phyloP scores from a whole-genome alignment of 768 basidiomycete genomes.

The Boletales sp. region DNA sequence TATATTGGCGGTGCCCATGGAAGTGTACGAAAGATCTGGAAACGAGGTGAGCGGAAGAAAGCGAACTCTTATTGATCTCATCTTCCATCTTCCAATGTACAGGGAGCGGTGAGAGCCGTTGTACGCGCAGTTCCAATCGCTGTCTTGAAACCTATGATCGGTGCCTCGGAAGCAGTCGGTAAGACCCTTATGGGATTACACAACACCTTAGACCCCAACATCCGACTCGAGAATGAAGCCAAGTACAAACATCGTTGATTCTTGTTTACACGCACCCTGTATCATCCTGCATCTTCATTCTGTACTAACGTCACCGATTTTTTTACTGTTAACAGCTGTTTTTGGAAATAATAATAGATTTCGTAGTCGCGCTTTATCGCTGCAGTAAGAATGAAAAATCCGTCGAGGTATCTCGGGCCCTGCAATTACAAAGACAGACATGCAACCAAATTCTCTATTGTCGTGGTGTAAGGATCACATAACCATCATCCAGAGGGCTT shows the following conservation, averaged over 20 bases:
- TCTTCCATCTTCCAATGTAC: conserved; percentile 1
- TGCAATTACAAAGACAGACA: background rate
- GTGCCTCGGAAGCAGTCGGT: conserved; percentile 93
- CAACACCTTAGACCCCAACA: conserved; percentile 86
- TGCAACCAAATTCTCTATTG: conserved; percentile 2
- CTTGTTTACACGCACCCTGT: conserved; percentile 15
- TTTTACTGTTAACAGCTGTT: background rate
- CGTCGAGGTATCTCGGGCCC: too few relatives aligned
- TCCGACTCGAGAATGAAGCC: conserved; percentile 79
- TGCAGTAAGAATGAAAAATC: too few relatives aligned
- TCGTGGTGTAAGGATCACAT: conserved; percentile 29
- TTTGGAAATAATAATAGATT: too few relatives aligned
- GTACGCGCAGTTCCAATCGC: conserved; percentile 97
- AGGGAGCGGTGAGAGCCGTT: conserved; percentile 93
- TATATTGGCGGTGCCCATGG: conserved; percentile 98
- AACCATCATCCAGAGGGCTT: conserved; percentile 27
- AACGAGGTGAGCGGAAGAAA: conserved; percentile 61
- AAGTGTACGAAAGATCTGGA: conserved; percentile 93
- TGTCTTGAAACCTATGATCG: conserved; percentile 97
- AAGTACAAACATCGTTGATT: conserved; percentile 85
- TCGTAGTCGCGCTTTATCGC: too few relatives aligned
- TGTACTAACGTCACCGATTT: conserved; percentile 8
- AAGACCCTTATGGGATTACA: conserved; percentile 93
- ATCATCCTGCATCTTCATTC: conserved; percentile 16
- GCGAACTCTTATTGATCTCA: background rate